phyloP scores from a whole-genome alignment of 208 protist species.

The Borovskyia barvae region DNA sequence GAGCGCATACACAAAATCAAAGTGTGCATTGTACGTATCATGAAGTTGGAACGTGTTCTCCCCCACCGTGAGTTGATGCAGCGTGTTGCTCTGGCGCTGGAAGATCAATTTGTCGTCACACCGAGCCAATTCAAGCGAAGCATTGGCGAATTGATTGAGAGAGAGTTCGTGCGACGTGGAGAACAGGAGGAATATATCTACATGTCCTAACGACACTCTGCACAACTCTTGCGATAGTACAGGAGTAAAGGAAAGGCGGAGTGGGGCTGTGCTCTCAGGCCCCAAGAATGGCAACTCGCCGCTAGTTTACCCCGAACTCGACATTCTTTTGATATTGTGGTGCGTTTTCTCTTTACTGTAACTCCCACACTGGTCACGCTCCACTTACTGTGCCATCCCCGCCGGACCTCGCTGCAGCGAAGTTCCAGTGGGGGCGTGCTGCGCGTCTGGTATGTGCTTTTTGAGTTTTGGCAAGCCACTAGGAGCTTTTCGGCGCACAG shows the following conservation, averaged over 20 bases:
- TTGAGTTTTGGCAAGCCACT: no score
- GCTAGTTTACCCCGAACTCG: no score
- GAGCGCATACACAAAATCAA: slow-evolving; percentile 46
- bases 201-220: slow-evolving; percentile 20
- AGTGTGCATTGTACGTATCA: slow-evolving; percentile 48
- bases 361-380: no score
- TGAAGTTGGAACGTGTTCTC: slow-evolving; percentile 44
- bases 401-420: no score
- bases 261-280: no score
- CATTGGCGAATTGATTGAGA: slow-evolving; percentile 48
- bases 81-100: slow-evolving; percentile 21
- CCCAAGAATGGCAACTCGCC: no score
- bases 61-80: slow-evolving; percentile 39
- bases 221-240: background rate
- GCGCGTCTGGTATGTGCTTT: no score
- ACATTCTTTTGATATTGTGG: no score
- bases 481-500: no score
- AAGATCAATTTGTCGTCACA: slow-evolving; percentile 29
- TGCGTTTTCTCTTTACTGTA: no score
- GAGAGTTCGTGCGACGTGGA: slow-evolving; percentile 54
- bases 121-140: slow-evolving; percentile 47
- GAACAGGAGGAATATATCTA: slow-evolving; percentile 48
- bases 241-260: background rate
- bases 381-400: no score
- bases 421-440: no score